Evolutionary conservation across 257 asterid genomes (phyloP), one percentile per base, ranked within the genome.

Genomic region (Plantago elongata): DNA sequence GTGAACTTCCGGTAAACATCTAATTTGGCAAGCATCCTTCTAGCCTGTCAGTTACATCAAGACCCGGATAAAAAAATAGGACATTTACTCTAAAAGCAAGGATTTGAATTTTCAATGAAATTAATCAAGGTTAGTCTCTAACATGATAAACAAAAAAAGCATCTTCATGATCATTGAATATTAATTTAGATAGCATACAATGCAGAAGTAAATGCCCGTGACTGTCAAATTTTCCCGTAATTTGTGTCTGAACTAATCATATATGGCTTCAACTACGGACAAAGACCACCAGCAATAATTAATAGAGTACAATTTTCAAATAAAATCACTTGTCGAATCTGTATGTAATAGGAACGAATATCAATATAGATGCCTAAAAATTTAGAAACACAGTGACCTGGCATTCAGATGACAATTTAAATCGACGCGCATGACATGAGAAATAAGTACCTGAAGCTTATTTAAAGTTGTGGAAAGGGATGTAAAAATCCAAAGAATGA

Each of bases 401-500:
- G 40, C 40, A 34, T 34, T 34, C 40, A 7, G 40, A 7, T 34
- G 8, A 34, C 40, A 34, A 4, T 34, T 34, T 4, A 34, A 34
- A 34, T 6, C 5, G 8, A 7, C 2, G 40, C 49, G 40, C 51
- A 67, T 8, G 17, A 51, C 48, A 48, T 54, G 66, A 70, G 61
- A 67, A 67, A 44, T 38, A 63, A 69, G 63, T 87, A 93, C 99
- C 99, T 93, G 99, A 79, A 93, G 99, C 80, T 89, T 93, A 71
- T 77, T 89, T 69, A 93, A 67, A 64, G 97, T 89, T 60, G 89
- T 78, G 18, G 96, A 93, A 54, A 93, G 82, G 62, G 97, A 85
- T 15, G 88, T 86, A 75, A 93, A 93, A 74, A 85, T 78, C 99
- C 99, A 93, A 60, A 93, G 85, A 74, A 93, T 76, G 85, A 93